Percentiles rank a stretch among this genome's conserved stretches.
Conservation (phyloP, 169 alveolate genomes). For the Toxoplasma gondii region DNA sequence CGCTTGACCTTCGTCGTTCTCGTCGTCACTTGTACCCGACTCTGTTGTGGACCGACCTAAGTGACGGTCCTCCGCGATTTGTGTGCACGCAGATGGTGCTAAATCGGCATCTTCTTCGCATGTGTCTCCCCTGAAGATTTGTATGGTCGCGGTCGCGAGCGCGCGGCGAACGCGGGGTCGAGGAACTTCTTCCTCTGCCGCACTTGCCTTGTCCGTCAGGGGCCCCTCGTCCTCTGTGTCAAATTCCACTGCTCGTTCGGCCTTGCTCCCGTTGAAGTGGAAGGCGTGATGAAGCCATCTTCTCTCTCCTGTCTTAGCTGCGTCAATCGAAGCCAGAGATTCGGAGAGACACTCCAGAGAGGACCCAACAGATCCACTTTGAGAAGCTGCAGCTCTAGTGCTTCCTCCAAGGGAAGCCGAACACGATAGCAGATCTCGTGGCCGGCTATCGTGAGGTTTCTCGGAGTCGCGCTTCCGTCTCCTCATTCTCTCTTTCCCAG, state of each 20-base stretch:
- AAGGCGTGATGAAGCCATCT: not conserved
- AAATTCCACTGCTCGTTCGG: not conserved
- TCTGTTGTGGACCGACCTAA: not conserved
- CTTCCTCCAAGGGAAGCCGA: not conserved
- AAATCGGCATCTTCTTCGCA: not conserved
- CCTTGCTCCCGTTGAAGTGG: not conserved
- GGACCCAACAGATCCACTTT: not conserved
- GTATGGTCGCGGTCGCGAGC: not conserved
- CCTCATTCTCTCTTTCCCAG: not conserved
- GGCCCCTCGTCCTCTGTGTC: not conserved
- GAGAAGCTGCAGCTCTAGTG: constrained; percentile 5
- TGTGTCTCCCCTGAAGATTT: not conserved
- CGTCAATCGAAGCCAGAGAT: not conserved
- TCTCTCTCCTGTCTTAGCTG: not conserved
- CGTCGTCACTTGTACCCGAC: not conserved
- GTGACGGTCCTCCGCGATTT: not conserved
- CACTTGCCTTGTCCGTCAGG: not conserved
- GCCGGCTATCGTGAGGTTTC: not conserved
- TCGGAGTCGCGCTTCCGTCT: not conserved
- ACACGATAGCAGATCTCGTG: not conserved
- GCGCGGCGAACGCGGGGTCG: not conserved
- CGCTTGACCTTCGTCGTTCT: not conserved
- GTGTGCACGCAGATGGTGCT: not conserved
- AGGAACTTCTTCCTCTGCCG: not conserved
- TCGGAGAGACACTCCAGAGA: not conserved